Evolutionary conservation across 768 basidiomycete species (phyloP).

Genomic region (Lentinula aciculospora): DNA sequence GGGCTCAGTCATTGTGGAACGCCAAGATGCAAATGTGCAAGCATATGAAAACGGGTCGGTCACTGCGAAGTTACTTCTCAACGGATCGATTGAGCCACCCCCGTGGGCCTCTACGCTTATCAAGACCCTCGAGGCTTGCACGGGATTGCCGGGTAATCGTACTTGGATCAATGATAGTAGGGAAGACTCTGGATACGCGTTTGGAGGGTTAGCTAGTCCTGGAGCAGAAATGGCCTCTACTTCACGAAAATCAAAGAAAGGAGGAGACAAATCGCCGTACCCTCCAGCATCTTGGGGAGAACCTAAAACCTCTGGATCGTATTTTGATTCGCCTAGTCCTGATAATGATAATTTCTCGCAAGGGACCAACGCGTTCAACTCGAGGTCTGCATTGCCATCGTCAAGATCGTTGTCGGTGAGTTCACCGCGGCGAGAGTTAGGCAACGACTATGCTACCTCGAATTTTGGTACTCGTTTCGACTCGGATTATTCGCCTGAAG

Average conservation of each 20-base stretch:
- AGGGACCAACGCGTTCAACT: neutral
- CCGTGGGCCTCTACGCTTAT: conserved; percentile 69
- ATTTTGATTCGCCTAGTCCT: conserved; percentile 31
- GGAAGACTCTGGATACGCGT: conserved; percentile 46
- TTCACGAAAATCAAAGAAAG: conserved; percentile 44
- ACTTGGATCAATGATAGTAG: conserved; percentile 58
- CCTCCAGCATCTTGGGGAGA: conserved; percentile 64
- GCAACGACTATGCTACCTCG: conserved; percentile 8
- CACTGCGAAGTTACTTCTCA: conserved; percentile 59
- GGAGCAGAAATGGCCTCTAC: conserved; percentile 23
- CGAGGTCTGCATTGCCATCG: conserved; percentile 15
- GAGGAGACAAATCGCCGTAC: conserved; percentile 32
- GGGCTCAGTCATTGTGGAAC: conserved; percentile 88
- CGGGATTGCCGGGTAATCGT: conserved; percentile 60
- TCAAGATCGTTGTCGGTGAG: conserved; percentile 26
- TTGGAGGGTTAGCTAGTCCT: conserved; percentile 47
- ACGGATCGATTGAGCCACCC: neutral
- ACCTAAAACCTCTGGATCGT: conserved; percentile 41
- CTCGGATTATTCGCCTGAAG: conserved; percentile 32
- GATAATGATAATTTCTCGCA: neutral
- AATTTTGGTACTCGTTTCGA: conserved; percentile 40
- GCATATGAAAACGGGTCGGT: conserved; percentile 72
- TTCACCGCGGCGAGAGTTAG: neutral
- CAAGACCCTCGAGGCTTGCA: conserved; percentile 66
- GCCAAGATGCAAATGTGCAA: conserved; percentile 85